Conservation (phyloP, 2,329 filamentous ascomycete genomes). For the Trichoderma afroharzianum region DNA sequence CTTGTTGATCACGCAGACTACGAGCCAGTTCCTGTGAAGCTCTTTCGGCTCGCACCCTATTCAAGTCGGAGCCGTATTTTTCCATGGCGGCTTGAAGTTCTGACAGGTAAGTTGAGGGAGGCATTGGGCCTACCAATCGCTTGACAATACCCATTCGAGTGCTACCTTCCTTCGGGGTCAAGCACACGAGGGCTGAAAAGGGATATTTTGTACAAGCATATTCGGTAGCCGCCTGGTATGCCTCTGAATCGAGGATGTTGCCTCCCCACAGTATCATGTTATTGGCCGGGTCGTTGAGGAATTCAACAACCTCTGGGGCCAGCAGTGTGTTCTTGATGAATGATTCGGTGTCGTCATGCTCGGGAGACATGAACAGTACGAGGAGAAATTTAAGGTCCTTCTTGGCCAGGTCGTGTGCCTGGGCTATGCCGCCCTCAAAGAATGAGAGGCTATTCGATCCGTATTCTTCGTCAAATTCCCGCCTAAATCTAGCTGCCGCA, state of each 20-base stretch:
- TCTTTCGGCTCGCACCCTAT: conserved; percentile 69
- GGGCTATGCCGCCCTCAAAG: conserved; percentile 84
- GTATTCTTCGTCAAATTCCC: conserved; percentile 94
- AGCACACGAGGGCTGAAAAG: conserved; percentile 79
- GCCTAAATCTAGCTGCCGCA: conserved; percentile 80
- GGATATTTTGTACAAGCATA: conserved; percentile 90
- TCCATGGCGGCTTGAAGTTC: conserved; percentile 72
- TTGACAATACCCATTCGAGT: conserved; percentile 89
- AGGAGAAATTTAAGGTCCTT: conserved; percentile 86
- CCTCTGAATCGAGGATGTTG: conserved; percentile 87
- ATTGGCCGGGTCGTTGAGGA: conserved; percentile 70
- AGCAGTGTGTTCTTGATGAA: conserved; percentile 84
- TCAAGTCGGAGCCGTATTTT: conserved; percentile 72
- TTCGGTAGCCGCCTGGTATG: conserved; percentile 86
- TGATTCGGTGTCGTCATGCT: conserved; percentile 84
- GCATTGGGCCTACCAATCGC: conserved; percentile 68
- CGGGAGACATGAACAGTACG: conserved; percentile 83
- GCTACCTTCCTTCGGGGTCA: conserved; percentile 78
- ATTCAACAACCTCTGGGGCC: conserved; percentile 67
- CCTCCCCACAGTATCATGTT: conserved; percentile 90
- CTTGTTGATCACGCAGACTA: conserved; percentile 79
- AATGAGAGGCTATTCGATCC: conserved; percentile 70
- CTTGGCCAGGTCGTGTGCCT: conserved; percentile 86
- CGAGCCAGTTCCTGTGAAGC: conserved; percentile 78
- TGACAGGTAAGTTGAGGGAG: conserved; percentile 66